These are phyloP conservation scores for Chamaenerion angustifolium DNA, from an alignment of 345 rosid species.

Conservation along the genomic window DNA sequence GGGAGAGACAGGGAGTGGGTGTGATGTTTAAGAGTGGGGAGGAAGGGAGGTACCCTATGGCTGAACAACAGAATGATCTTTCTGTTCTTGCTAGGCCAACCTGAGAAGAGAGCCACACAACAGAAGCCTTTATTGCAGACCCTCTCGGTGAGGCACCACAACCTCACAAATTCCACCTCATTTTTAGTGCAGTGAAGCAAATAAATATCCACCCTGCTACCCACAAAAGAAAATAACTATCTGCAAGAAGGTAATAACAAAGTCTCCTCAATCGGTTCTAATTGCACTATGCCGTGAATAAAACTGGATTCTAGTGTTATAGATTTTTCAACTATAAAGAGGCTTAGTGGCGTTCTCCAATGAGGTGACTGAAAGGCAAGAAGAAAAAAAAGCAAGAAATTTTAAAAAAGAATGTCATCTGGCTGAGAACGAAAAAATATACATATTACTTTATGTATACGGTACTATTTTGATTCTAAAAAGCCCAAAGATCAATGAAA, in stretches of 20 bases:
- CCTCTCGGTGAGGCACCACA: slow-evolving; percentile 17
- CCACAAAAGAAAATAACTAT: background rate
- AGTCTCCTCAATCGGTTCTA: background rate
- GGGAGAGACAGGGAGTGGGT: slow-evolving; percentile 7
- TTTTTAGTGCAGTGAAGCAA: background rate
- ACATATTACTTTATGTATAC: too few species aligned
- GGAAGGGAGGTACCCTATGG: slow-evolving; percentile 23
- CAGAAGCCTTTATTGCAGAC: slow-evolving; percentile 10
- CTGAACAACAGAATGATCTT: slow-evolving; percentile 23
- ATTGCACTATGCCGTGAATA: background rate
- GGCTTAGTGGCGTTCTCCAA: background rate
- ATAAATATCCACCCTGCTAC: background rate
- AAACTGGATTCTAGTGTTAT: too few species aligned
- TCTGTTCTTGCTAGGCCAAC: slow-evolving; percentile 27
- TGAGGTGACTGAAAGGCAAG: too few species aligned
- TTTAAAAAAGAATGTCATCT: too few species aligned
- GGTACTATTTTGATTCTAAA: too few species aligned
- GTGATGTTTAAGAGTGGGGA: slow-evolving; percentile 8
- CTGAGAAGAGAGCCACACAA: slow-evolving; percentile 64
- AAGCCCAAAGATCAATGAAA: too few species aligned
- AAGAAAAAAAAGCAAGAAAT: too few species aligned
- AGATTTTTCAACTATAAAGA: too few species aligned
- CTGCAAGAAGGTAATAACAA: slow-evolving; percentile 1
- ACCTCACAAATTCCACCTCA: slow-evolving; percentile 41
- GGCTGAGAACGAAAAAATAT: too few species aligned